A percentile compares a stretch with the other conserved stretches of the same genome.
phyloP scores from a whole-genome alignment of 2,329 filamentous ascomycete species.

The Verticillium klebahnii region DNA sequence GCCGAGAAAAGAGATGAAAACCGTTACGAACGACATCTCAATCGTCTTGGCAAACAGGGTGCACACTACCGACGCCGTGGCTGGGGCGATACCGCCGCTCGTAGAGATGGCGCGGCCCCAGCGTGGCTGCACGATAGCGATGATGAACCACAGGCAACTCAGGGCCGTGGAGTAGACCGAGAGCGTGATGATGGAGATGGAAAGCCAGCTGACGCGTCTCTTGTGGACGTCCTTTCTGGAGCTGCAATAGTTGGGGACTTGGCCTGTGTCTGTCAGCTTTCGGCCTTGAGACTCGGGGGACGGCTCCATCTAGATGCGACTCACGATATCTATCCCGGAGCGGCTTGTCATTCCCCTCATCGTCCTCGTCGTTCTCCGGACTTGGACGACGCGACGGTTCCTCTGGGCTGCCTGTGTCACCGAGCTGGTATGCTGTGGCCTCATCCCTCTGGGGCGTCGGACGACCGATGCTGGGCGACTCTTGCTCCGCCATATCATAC shows the following conservation, averaged over 20 bases:
- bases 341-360: conserved; percentile 17
- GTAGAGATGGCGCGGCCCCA: conserved; percentile 56
- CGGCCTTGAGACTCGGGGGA: background rate
- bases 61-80: conserved; percentile 63
- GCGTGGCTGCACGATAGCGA: conserved; percentile 57
- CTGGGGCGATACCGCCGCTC: conserved; percentile 49
- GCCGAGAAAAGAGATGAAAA: conserved; percentile 70
- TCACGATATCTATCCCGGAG: conserved; percentile 27
- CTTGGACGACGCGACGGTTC: background rate
- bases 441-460: background rate
- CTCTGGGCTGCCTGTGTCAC: background rate
- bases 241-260: conserved; percentile 27
- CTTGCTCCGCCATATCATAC: background rate
- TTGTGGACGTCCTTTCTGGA: conserved; percentile 25
- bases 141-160: conserved; percentile 61
- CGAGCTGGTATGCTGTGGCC: background rate
- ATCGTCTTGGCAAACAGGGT: conserved; percentile 71
- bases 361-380: background rate
- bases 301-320: background rate
- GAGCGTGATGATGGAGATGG: conserved; percentile 37
- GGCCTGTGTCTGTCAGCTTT: conserved; percentile 5
- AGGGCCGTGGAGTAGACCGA: conserved; percentile 61
- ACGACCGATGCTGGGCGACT: background rate
- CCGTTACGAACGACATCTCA: conserved; percentile 72
- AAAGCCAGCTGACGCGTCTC: conserved; percentile 41